Conservation (phyloP, 1,284 basidiomycete species). For the Pyrrhoderma noxium region DNA sequence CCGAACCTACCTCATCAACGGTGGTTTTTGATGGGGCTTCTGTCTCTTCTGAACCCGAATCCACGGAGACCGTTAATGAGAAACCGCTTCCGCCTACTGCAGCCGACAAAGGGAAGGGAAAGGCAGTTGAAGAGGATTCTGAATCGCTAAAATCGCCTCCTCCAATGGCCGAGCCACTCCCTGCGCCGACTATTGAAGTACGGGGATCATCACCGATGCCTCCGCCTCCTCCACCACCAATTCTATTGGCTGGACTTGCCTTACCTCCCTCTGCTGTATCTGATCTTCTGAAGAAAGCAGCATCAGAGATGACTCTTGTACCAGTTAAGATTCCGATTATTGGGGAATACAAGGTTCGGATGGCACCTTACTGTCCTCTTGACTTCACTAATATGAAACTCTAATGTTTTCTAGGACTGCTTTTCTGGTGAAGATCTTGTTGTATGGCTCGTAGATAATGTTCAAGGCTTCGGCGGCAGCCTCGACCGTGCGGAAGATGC, state of each 20-base stretch:
- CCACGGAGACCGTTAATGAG: constrained; percentile 16
- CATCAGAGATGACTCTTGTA: constrained; percentile 54
- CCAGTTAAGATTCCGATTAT: constrained; percentile 71
- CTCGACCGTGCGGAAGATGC: constrained; percentile 75
- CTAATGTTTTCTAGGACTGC: constrained; percentile 38
- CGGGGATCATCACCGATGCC: constrained; percentile 32
- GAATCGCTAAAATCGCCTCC: constrained; percentile 52
- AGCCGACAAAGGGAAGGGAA: constrained; percentile 75
- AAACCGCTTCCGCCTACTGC: constrained; percentile 30
- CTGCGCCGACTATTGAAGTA: constrained; percentile 31
- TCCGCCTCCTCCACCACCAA: constrained; percentile 39
- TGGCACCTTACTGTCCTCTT: not conserved
- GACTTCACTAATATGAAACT: not conserved
- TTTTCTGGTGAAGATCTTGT: constrained; percentile 80
- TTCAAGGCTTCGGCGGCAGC: constrained; percentile 63
- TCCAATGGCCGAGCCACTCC: constrained; percentile 49
- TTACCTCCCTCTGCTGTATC: constrained; percentile 60
- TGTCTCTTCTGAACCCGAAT: constrained; percentile 11
- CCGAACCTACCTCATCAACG: constrained; percentile 11
- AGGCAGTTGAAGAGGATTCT: constrained; percentile 39
- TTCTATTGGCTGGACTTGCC: constrained; percentile 68
- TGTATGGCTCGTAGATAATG: constrained; percentile 63
- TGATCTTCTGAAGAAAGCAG: constrained; percentile 57
- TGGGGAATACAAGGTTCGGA: constrained; percentile 65
- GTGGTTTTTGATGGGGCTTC: constrained; percentile 27